phyloP scores from a whole-genome alignment of 805 yeast genomes.

The Lachancea sp. region DNA sequence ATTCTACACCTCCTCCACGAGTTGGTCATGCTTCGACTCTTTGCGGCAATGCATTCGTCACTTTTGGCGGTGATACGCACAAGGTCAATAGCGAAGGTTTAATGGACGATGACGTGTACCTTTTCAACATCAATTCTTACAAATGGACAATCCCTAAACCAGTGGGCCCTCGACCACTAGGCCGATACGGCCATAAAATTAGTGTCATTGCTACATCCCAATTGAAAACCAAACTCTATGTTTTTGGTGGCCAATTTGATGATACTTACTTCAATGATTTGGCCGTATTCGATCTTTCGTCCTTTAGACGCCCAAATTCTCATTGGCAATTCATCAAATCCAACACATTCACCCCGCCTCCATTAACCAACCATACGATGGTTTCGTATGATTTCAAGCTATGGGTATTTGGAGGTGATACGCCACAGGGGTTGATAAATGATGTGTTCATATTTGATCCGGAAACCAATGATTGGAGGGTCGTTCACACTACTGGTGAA shows the following conservation, averaged over 20 bases:
- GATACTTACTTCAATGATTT: slow-evolving; percentile 76
- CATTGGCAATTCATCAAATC: slow-evolving; percentile 74
- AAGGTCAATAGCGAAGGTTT: slow-evolving; percentile 68
- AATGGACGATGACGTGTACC: slow-evolving; percentile 84
- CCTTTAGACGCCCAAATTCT: slow-evolving; percentile 76
- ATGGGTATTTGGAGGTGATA: slow-evolving; percentile 90
- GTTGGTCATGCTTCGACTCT: slow-evolving; percentile 92
- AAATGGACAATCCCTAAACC: slow-evolving; percentile 79
- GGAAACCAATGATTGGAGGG: slow-evolving; percentile 57
- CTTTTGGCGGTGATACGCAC: slow-evolving; percentile 95
- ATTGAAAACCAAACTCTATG: slow-evolving; percentile 54
- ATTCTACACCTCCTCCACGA: slow-evolving; percentile 86
- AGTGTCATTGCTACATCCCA: slow-evolving; percentile 63
- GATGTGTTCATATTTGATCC: slow-evolving; percentile 83
- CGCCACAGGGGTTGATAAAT: slow-evolving; percentile 59
- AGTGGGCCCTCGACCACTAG: slow-evolving; percentile 70
- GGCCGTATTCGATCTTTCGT: slow-evolving; percentile 78
- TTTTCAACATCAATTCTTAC: slow-evolving; percentile 71
- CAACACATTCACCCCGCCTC: slow-evolving; percentile 48
- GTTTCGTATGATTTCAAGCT: slow-evolving; percentile 69
- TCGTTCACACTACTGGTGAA: slow-evolving; percentile 47
- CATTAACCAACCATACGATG: slow-evolving; percentile 88
- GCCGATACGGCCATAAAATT: slow-evolving; percentile 91
- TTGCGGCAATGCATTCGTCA: slow-evolving; percentile 90
- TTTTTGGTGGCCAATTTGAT: slow-evolving; percentile 94